phyloP scores from a whole-genome alignment of 2,329 filamentous ascomycete genomes.

The Hypoxylon sp. region DNA sequence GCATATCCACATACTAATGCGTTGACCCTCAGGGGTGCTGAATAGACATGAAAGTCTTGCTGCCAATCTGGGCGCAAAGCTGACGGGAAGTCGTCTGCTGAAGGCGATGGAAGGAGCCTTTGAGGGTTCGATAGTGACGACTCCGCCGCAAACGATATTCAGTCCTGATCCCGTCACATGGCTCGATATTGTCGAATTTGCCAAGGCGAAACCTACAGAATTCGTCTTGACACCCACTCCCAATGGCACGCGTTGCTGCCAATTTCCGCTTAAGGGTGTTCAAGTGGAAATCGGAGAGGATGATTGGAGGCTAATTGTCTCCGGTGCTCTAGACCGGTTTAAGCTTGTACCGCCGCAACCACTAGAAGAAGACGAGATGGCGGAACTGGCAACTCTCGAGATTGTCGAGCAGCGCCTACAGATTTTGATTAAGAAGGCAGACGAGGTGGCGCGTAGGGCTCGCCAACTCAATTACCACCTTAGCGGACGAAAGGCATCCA shows the following conservation, averaged over 20 bases:
- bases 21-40: slow-evolving; percentile 72
- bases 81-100: slow-evolving; percentile 85
- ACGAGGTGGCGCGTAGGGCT: slow-evolving; percentile 75
- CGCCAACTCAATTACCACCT: slow-evolving; percentile 86
- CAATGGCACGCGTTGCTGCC: slow-evolving; percentile 80
- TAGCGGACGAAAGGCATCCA: slow-evolving; percentile 80
- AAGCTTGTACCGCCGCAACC: slow-evolving; percentile 82
- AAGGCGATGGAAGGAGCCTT: slow-evolving; percentile 90
- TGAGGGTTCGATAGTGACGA: slow-evolving; percentile 78
- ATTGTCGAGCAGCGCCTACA: slow-evolving; percentile 85
- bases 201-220: slow-evolving; percentile 82
- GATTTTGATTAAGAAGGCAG: slow-evolving; percentile 83
- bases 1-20: slow-evolving; percentile 38
- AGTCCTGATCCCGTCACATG: slow-evolving; percentile 75
- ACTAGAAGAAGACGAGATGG: slow-evolving; percentile 87
- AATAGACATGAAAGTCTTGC: slow-evolving; percentile 90
- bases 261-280: slow-evolving; percentile 85
- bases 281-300: slow-evolving; percentile 90
- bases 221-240: slow-evolving; percentile 79
- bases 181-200: slow-evolving; percentile 89
- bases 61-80: slow-evolving; percentile 85
- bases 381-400: slow-evolving; percentile 86
- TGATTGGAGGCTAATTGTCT: slow-evolving; percentile 87
- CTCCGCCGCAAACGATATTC: slow-evolving; percentile 69
- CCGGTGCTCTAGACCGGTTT: slow-evolving; percentile 83